Conservation (phyloP, 2,329 filamentous ascomycete species). For the Colletotrichum sp. region DNA sequence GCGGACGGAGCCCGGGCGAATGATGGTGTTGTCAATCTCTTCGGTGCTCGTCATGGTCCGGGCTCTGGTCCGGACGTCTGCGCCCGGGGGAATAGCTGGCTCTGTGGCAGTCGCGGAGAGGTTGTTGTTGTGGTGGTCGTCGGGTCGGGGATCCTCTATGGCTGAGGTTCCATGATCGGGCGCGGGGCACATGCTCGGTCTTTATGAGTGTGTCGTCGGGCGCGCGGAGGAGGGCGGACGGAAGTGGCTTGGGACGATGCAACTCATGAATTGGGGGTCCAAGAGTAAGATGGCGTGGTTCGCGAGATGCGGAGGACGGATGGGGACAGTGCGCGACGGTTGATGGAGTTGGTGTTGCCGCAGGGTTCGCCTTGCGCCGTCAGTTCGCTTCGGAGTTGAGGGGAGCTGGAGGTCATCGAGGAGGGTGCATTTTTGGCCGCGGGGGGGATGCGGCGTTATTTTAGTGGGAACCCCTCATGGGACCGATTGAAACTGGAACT, state of each 20-base stretch:
- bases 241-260: conserved; percentile 7
- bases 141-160: conserved; percentile 7
- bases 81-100: background rate
- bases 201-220: conserved; percentile 11
- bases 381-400: conserved; percentile 12
- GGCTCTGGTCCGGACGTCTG: conserved; percentile 13
- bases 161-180: conserved; percentile 17
- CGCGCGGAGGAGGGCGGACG: background rate
- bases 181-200: conserved; percentile 20
- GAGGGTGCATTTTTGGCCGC: background rate
- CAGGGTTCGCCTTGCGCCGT: conserved; percentile 17
- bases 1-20: conserved; percentile 74
- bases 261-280: conserved; percentile 10
- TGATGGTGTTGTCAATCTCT: conserved; percentile 66
- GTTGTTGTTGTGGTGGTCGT: background rate
- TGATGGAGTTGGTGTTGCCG: background rate
- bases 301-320: conserved; percentile 1
- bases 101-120: background rate
- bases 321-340: conserved; percentile 5
- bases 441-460: background rate
- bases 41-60: conserved; percentile 53
- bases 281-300: conserved; percentile 3
- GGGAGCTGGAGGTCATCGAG: conserved; percentile 14
- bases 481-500: background rate
- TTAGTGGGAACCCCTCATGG: conserved; percentile 1